These are phyloP conservation scores for Fusarium citri DNA, from an alignment of 2,329 filamentous ascomycete species.

Conservation along the genomic window DNA sequence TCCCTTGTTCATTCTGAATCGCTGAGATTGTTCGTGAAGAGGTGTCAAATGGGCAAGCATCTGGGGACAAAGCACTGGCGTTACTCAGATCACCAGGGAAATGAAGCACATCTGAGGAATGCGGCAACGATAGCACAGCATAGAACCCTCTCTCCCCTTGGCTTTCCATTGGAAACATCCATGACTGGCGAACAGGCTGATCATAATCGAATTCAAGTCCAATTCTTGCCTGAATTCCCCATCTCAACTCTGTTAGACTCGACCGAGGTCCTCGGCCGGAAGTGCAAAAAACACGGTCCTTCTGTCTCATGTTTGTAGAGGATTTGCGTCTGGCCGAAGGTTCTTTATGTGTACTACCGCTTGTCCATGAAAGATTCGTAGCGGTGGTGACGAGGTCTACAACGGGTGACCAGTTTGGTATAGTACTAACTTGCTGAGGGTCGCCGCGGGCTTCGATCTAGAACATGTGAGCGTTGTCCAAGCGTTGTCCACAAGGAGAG, in stretches of 20 bases:
- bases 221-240: conserved; percentile 76
- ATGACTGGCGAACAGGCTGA: conserved; percentile 62
- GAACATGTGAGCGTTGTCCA: conserved; percentile 11
- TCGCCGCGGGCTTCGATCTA: conserved; percentile 67
- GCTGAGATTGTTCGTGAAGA: conserved; percentile 64
- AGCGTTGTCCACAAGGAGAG: neutral
- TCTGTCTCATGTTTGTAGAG: conserved; percentile 44
- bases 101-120: conserved; percentile 60
- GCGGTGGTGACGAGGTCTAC: conserved; percentile 66
- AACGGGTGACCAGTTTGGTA: conserved; percentile 73
- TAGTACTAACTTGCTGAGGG: conserved; percentile 56
- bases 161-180: conserved; percentile 58
- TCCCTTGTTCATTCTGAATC: conserved; percentile 50
- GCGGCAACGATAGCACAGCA: conserved; percentile 62
- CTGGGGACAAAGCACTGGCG: conserved; percentile 56
- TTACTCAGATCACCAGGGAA: conserved; percentile 62
- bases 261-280: conserved; percentile 73
- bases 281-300: conserved; percentile 72
- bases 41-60: conserved; percentile 62
- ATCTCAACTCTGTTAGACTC: conserved; percentile 74
- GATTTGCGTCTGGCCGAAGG: conserved; percentile 12
- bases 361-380: conserved; percentile 46
- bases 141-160: conserved; percentile 40
- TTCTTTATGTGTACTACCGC: conserved; percentile 3
- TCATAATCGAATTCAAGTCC: conserved; percentile 66